phyloP scores from a whole-genome alignment of 495 filamentous ascomycete species.

The Penicillium atrosanguineum region DNA sequence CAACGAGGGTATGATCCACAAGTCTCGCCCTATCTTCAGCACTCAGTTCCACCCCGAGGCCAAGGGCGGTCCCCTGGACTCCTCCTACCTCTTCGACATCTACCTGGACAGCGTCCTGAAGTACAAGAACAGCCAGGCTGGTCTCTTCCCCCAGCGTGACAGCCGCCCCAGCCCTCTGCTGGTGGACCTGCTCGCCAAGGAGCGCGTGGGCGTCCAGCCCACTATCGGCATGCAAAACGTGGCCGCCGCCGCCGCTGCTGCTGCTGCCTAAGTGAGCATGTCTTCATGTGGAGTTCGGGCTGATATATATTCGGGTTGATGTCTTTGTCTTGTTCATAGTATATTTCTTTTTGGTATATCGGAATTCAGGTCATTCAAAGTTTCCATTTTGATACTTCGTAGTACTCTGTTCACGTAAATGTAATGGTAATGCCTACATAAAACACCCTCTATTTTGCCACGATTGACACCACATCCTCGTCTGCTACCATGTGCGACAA shows the following conservation, averaged over 20 bases:
- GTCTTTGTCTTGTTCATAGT: constrained; percentile 11
- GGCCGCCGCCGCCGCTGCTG: constrained; percentile 39
- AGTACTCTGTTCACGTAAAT: not conserved
- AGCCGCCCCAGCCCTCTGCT: constrained; percentile 81
- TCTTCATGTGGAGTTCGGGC: constrained; percentile 17
- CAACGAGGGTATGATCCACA: constrained; percentile 97
- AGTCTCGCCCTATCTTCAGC: constrained; percentile 92
- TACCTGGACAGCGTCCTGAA: constrained; percentile 85
- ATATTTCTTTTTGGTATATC: constrained; percentile 15
- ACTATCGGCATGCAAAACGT: constrained; percentile 54
- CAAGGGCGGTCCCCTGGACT: constrained; percentile 92
- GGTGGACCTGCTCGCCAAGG: constrained; percentile 87
- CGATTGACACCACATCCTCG: constrained; percentile 97
- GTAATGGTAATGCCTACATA: not conserved
- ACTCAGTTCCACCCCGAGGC: constrained; percentile 99
- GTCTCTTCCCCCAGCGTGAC: constrained; percentile 64
- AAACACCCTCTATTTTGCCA: constrained; percentile 42
- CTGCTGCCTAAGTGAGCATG: constrained; percentile 23
- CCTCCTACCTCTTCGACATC: constrained; percentile 90
- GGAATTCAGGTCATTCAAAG: constrained; percentile 3
- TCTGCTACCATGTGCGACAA: constrained; percentile 83
- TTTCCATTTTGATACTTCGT: not conserved
- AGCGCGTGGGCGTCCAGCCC: constrained; percentile 87
- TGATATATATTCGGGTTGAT: constrained; percentile 7
- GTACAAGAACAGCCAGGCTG: constrained; percentile 78